phyloP scores from a whole-genome alignment of 2,329 filamentous ascomycete genomes.

The Ilyonectria mors-panacis region DNA sequence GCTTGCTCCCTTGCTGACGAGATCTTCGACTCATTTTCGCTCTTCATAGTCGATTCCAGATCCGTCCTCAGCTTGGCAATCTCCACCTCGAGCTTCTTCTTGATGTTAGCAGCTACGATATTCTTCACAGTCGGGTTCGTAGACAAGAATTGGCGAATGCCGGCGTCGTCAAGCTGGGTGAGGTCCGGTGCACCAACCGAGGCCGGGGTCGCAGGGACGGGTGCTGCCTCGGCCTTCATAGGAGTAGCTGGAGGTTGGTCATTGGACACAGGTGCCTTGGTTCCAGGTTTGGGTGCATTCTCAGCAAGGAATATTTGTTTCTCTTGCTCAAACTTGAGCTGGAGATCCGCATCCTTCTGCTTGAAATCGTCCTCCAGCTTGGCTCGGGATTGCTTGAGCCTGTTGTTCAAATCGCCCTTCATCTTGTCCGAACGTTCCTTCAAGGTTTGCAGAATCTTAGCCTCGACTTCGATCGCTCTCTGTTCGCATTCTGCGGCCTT shows the following conservation, averaged over 20 bases:
- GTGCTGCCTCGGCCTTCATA: constrained; percentile 54
- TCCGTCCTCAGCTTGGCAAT: constrained; percentile 73
- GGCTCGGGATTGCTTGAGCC: constrained; percentile 76
- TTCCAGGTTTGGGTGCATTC: constrained; percentile 51
- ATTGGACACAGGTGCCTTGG: constrained; percentile 34
- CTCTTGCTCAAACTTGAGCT: constrained; percentile 74
- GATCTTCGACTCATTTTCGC: constrained; percentile 70
- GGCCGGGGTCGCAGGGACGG: constrained; percentile 55
- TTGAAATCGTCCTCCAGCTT: constrained; percentile 68
- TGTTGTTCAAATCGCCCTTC: constrained; percentile 77
- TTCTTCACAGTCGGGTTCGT: constrained; percentile 71
- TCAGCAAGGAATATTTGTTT: constrained; percentile 74
- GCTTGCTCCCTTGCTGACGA: constrained; percentile 72
- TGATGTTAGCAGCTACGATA: constrained; percentile 75
- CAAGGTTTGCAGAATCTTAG: constrained; percentile 71
- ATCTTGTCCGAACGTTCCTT: constrained; percentile 78
- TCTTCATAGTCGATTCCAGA: constrained; percentile 62
- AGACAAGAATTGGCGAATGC: constrained; percentile 70
- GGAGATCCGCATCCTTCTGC: constrained; percentile 67
- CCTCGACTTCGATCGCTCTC: constrained; percentile 76
- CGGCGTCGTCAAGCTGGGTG: constrained; percentile 66
- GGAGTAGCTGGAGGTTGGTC: constrained; percentile 55
- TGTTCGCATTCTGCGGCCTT: constrained; percentile 75
- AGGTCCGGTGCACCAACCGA: constrained; percentile 58
- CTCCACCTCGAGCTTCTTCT: constrained; percentile 78